Conservation (phyloP, 805 yeast genomes). For the Suhomyces sp. region DNA sequence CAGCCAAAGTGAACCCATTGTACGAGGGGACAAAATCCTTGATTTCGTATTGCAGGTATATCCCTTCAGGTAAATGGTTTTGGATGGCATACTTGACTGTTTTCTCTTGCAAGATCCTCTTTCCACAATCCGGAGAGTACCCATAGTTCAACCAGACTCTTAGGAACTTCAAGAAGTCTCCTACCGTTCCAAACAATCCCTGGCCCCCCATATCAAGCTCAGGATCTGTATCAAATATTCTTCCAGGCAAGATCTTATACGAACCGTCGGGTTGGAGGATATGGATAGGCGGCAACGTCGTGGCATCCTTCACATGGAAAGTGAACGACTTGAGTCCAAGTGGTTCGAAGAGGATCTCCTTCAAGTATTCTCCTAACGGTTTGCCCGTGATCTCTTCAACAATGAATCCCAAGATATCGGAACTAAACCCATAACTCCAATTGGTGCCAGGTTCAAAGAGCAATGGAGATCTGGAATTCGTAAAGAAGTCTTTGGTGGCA, state of each 20-base stretch:
- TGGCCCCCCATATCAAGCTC: constrained; percentile 44
- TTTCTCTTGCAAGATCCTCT: constrained; percentile 19
- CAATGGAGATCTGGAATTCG: constrained; percentile 15
- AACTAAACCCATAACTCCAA: constrained; percentile 38
- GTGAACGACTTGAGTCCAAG: constrained; percentile 30
- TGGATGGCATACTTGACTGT: constrained; percentile 33
- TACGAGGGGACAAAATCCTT: constrained; percentile 29
- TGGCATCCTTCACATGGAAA: constrained; percentile 5
- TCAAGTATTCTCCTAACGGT: constrained; percentile 31
- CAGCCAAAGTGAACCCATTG: constrained; percentile 23
- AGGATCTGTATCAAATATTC: too few relatives aligned
- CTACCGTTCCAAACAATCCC: constrained; percentile 38
- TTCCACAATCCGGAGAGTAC: constrained; percentile 36
- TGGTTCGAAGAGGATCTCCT: constrained; percentile 31
- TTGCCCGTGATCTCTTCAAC: constrained; percentile 34
- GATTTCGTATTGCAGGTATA: too few relatives aligned
- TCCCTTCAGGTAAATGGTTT: constrained; percentile 38
- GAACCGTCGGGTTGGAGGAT: too few relatives aligned
- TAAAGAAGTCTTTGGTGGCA: constrained; percentile 9
- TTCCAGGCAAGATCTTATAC: too few relatives aligned
- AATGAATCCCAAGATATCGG: constrained; percentile 40
- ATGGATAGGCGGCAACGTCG: too few relatives aligned
- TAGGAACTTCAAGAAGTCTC: constrained; percentile 38
- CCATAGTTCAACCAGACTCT: constrained; percentile 44
- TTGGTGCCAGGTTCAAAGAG: constrained; percentile 38